These are phyloP conservation scores for Nothopassalora personata DNA, from an alignment of 2,329 filamentous ascomycete species.

Conservation along the genomic window DNA sequence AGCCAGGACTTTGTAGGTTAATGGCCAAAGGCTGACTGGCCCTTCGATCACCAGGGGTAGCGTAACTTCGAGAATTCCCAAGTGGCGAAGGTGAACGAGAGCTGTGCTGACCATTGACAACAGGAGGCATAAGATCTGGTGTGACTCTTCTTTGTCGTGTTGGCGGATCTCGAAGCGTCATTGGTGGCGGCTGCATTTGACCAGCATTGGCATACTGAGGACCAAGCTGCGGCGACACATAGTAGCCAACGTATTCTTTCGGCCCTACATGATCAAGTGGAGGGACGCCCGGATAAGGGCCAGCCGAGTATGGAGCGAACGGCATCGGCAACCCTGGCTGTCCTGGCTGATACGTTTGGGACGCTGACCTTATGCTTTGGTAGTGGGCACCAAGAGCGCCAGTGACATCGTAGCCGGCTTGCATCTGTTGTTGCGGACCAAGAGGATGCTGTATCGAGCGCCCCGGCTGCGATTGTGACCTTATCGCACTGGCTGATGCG, in stretches of 20 bases:
- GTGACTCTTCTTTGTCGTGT: conserved; percentile 40
- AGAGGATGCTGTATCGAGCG: conserved; percentile 39
- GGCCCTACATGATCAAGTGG: conserved; percentile 35
- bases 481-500: conserved; percentile 35
- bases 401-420: conserved; percentile 37
- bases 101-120: conserved; percentile 26
- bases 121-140: conserved; percentile 37
- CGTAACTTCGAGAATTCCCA: conserved; percentile 38
- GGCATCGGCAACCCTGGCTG: conserved; percentile 23
- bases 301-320: conserved; percentile 16
- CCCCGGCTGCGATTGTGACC: conserved; percentile 48
- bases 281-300: neutral
- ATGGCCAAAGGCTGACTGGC: conserved; percentile 8
- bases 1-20: conserved; percentile 18
- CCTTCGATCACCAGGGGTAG: conserved; percentile 25
- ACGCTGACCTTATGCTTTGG: conserved; percentile 27
- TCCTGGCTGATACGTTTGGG: conserved; percentile 24
- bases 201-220: conserved; percentile 27
- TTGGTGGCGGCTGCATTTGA: conserved; percentile 32
- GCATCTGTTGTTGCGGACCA: conserved; percentile 33
- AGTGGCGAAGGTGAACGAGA: conserved; percentile 45
- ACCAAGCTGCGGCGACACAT: conserved; percentile 38
- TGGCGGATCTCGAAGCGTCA: conserved; percentile 37
- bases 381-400: conserved; percentile 31
- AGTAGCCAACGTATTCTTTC: conserved; percentile 49